These are phyloP conservation scores for Kockiozyma suomiensis DNA, from an alignment of 805 yeast species.

Conservation along the genomic window DNA sequence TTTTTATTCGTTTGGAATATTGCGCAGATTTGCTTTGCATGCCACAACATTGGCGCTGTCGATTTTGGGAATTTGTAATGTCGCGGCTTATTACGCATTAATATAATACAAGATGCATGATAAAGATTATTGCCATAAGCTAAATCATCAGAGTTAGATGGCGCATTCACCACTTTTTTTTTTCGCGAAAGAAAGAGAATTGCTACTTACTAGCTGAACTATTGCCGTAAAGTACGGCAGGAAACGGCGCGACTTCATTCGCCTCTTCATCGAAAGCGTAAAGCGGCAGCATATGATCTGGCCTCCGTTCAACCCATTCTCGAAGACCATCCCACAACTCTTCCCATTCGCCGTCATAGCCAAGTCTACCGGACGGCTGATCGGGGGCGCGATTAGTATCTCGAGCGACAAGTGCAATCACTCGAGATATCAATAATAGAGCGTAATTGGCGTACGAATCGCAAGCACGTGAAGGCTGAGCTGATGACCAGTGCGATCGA, in stretches of 20 bases:
- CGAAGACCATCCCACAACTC: constrained; percentile 47
- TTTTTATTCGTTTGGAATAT: constrained; percentile 42
- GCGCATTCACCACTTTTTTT: no score
- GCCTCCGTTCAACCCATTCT: constrained; percentile 47
- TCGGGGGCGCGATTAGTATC: constrained; percentile 32
- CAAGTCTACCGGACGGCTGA: constrained; percentile 14
- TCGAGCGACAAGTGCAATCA: constrained; percentile 43
- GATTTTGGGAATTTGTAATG: constrained; percentile 39
- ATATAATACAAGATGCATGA: constrained; percentile 47
- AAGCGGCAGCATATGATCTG: constrained; percentile 44
- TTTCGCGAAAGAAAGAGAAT: no score
- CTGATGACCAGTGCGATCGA: constrained; percentile 8
- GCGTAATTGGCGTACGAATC: constrained; percentile 49
- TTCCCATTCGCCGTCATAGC: constrained; percentile 47
- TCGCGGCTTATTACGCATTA: constrained; percentile 49
- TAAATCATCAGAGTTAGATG: background rate
- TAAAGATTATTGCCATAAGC: constrained; percentile 46
- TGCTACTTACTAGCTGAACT: constrained; percentile 43
- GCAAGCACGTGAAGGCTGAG: constrained; percentile 34
- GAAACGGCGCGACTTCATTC: constrained; percentile 42
- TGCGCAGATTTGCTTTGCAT: constrained; percentile 47
- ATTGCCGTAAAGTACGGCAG: constrained; percentile 45
- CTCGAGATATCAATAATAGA: constrained; percentile 47
- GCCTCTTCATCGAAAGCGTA: constrained; percentile 38
- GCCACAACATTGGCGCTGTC: constrained; percentile 45